These are phyloP conservation scores for Lophiotrema nucula DNA, from an alignment of 495 filamentous ascomycete species.

Conservation along the genomic window DNA sequence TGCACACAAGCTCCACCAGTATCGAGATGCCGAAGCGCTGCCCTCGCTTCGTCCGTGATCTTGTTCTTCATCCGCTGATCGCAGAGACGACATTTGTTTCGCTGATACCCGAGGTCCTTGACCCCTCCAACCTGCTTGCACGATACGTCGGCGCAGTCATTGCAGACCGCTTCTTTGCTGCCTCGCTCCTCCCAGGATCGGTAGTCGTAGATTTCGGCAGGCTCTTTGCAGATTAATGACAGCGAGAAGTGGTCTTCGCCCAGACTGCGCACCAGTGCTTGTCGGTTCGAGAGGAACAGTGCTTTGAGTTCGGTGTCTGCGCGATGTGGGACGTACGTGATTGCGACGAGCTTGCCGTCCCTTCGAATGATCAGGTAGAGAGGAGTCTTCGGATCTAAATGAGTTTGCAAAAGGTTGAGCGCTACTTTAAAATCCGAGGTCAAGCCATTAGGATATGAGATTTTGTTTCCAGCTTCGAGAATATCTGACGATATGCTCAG, in stretches of 20 bases:
- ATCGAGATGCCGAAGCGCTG: not conserved
- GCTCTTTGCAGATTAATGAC: slow-evolving; percentile 17
- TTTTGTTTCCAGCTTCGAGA: not conserved
- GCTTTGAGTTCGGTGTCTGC: not conserved
- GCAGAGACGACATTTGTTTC: slow-evolving; percentile 22
- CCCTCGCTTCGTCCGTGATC: not conserved
- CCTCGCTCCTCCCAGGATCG: slow-evolving; percentile 20
- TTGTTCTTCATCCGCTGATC: slow-evolving; percentile 26
- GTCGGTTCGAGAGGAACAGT: slow-evolving; percentile 2
- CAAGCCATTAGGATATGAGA: not conserved
- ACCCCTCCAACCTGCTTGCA: not conserved
- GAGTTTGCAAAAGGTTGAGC: not conserved
- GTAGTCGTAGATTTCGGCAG: slow-evolving; percentile 8
- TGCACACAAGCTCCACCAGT: slow-evolving; percentile 14
- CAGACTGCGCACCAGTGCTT: not conserved
- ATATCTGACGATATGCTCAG: not conserved
- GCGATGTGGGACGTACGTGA: slow-evolving; percentile 22
- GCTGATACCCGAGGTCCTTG: slow-evolving; percentile 8
- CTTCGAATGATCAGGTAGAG: slow-evolving; percentile 14
- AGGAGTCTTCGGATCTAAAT: not conserved
- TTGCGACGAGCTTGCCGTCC: not conserved
- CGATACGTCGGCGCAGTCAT: not conserved
- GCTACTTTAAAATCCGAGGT: not conserved
- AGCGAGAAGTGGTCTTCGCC: not conserved
- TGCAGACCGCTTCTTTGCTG: not conserved